Evolutionary conservation across 768 basidiomycete species (phyloP), one percentile per base, ranked within the genome.

Genomic region (Collybia mongolica): DNA sequence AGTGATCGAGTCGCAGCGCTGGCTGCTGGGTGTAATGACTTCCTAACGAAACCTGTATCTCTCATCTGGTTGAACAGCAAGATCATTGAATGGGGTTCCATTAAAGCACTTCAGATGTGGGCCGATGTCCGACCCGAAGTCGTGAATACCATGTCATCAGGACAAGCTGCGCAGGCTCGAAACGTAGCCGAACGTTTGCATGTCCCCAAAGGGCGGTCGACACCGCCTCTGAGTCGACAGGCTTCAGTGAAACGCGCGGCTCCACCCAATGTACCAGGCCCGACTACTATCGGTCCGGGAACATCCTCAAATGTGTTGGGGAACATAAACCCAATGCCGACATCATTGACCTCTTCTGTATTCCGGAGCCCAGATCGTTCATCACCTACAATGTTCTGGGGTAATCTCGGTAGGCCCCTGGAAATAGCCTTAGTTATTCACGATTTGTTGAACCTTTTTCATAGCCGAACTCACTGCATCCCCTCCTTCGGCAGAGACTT

Each of bases 41-140:
- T 98, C 71, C 69, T 99, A 43, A 98, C 95, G 37, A 99, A 99
- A 62, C 97, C 97, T 0, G 96, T 99, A 24, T 93, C 91, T 6
- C 74, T 97, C 23, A 77, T 88, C 39, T 99, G 97, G 97, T 74
- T 99, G 45, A 93, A 98, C 65, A 91, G 86, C 73, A 99, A 99
- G 75, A 95, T 98, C 64, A 91, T 96, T 53, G 97, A 99, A 67
- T 99, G 97, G 97, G 97, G 97, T 0, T 96, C 93, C 2, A 98
- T 99, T 71, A 93, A 93, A 65, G 90, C 90, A 5, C 63, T 93
- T 49, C 90, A 93, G 63, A 93, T 92, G 88, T 93, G 90, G 86
- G 91, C 90, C 9, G 90, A 92, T 62, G 71, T 86, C 51, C 75
- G 85, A 38, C 85, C 88, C 1, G 82, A 88, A 17, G 69, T 62